These are phyloP conservation scores for Lipomyces yamadae DNA, from an alignment of 805 yeast genomes.

Conservation along the genomic window DNA sequence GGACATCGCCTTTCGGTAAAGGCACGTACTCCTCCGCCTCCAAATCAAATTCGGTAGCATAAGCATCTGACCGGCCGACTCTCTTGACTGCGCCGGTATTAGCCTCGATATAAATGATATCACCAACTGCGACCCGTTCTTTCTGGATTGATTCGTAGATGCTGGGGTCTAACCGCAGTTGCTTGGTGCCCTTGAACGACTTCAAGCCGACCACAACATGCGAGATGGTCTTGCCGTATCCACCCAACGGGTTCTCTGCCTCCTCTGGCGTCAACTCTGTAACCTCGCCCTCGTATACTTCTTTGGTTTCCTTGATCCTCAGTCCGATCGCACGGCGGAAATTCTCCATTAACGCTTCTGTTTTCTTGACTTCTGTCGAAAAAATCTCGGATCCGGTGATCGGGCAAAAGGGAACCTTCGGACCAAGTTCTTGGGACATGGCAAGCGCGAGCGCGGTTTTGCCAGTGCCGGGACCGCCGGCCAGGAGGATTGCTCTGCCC, in stretches of 20 bases:
- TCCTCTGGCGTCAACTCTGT: slow-evolving; percentile 97
- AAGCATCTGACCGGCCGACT: slow-evolving; percentile 98
- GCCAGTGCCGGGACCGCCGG: slow-evolving; percentile 99
- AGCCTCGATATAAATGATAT: slow-evolving; percentile 95
- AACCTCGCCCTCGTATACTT: slow-evolving; percentile 97
- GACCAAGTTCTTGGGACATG: slow-evolving; percentile 93
- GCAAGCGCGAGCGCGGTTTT: slow-evolving; percentile 97
- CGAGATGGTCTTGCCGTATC: slow-evolving; percentile 94
- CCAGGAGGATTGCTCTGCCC: slow-evolving; percentile 92
- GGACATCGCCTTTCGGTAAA: slow-evolving; percentile 97
- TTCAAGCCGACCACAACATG: slow-evolving; percentile 94
- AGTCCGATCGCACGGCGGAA: slow-evolving; percentile 96
- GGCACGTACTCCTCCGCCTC: slow-evolving; percentile 99
- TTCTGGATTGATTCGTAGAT: slow-evolving; percentile 94
- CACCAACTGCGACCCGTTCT: slow-evolving; percentile 93
- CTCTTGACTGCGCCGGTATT: slow-evolving; percentile 97
- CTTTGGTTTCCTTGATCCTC: slow-evolving; percentile 94
- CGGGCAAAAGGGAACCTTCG: slow-evolving; percentile 97
- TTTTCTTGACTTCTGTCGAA: slow-evolving; percentile 95
- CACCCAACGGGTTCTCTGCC: slow-evolving; percentile 89
- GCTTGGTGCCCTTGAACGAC: slow-evolving; percentile 94
- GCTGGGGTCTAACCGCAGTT: slow-evolving; percentile 97
- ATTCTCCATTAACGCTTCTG: slow-evolving; percentile 94
- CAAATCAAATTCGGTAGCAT: slow-evolving; percentile 96
- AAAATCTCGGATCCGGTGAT: slow-evolving; percentile 93